These are phyloP conservation scores for Tulasnella sp. DNA, from an alignment of 768 basidiomycete genomes.

Conservation along the genomic window DNA sequence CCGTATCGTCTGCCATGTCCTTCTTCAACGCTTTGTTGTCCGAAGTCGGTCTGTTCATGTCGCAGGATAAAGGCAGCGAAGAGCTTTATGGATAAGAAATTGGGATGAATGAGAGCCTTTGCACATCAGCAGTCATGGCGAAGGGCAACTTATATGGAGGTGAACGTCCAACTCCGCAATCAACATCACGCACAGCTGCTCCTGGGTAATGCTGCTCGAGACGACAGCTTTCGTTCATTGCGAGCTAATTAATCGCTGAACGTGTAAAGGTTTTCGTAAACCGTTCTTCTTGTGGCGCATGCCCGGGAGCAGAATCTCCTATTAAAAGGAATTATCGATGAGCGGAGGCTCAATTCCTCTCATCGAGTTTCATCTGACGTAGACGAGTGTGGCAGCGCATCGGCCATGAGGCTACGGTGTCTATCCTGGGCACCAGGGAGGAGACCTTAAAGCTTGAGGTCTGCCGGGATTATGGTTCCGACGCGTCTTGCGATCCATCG, in stretches of 20 bases:
- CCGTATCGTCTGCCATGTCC: not conserved
- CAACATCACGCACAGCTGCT: too few relatives aligned
- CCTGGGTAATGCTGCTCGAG: not conserved
- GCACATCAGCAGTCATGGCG: not conserved
- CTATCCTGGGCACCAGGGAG: not conserved
- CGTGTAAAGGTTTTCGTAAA: not conserved
- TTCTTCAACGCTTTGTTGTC: not conserved
- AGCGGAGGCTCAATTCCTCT: too few relatives aligned
- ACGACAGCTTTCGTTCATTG: not conserved
- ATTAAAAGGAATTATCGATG: not conserved
- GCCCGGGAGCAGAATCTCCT: not conserved
- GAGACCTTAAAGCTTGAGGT: not conserved
- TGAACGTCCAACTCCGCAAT: not conserved
- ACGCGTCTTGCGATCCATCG: not conserved
- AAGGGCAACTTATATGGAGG: not conserved
- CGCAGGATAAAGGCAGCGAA: not conserved
- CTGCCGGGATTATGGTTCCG: not conserved
- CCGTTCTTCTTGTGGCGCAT: not conserved
- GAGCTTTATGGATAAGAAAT: not conserved
- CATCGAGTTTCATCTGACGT: not conserved
- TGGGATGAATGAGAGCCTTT: not conserved
- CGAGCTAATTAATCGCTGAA: not conserved
- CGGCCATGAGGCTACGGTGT: not conserved
- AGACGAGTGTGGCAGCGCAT: not conserved
- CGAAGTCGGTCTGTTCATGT: not conserved